Evolutionary conservation across 2,329 filamentous ascomycete species (phyloP), one percentile per base, ranked within the genome.

Genomic region (Lasiodiplodia theobromae): DNA sequence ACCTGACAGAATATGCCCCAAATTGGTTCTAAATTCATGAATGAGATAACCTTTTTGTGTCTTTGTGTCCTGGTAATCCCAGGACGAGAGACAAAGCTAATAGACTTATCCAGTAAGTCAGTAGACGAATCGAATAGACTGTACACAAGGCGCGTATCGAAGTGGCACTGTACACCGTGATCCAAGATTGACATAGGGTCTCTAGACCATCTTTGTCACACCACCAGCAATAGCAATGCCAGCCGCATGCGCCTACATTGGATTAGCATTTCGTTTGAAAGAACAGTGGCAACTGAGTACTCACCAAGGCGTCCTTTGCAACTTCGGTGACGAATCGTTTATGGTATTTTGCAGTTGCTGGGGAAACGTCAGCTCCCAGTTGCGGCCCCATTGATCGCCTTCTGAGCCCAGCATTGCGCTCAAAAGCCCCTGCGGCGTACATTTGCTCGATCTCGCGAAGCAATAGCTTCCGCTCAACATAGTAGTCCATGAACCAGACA

Each of bases 401-500:
- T 28, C 63, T 65, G 7, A 53, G 47, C 25, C 44, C 31, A 14
- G 28, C 12, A 21, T 65, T 65, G 8, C 31, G 44, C 2, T 52
- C 62, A 18, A 65, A 31, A n/a, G 28, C 44, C 21, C 47, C 44
- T 7, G 18, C 28, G 28, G 44, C 62, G n/a, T 65, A 53, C 62
- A 65, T 65, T 11, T 51, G 38, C 49, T 65, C 62, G 3, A 65
- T 49, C 47, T 65, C 62, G 31, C 38, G 38, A 5, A 47, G 44
- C 18, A 25, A 1, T 10, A 65, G 40, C 16, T 49, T 65, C 8
- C 62, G 62, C 47, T 65, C 62, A 31, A 65, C 47, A 14, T 38
- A 65, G 49, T 65, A 65, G 49, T 65, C 62, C 62, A 65, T 53
- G 47, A 65, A 53, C 62, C 62, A 53, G 4, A 65, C 38, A n/a